Base-by-base conservation (phyloP, 2,329 filamentous ascomycete species). In the Pyrenochaeta sp. region DNA sequence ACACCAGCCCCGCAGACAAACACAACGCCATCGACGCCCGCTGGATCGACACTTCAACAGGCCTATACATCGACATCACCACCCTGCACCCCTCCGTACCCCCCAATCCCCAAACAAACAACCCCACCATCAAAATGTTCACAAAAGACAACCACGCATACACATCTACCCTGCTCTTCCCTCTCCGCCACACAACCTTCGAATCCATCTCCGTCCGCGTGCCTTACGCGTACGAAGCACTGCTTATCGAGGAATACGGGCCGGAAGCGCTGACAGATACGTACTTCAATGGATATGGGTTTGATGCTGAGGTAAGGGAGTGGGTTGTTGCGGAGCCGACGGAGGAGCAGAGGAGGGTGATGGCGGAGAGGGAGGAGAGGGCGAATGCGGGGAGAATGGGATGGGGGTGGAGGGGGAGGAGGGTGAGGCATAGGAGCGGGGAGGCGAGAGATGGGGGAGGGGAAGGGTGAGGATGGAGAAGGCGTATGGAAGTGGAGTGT, bases 61-160 rank as follows among this genome's bases (percentile, higher is more conserved):
- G 86, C 0, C 72, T 88, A 0, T 88, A 86, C 65, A 87, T 88
- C 64, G 86, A 88, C 67, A 86, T 88, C 58, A 88, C 86, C 0
- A 83, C 84, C 5, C 77, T 88, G 5, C 78, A 85, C 50, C 30
- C 55, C 12, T 78, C 78, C 81, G 86, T 2, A 46, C 6, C 45
- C 36, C 15, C 2, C 2, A 10, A 4, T 5, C 10, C 15, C 36
- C 13, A n/a, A n/a, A 19, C 36, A 19, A 10, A 81, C 86, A 2
- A 43, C 6, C 42, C 45, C 27, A 15, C 44, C 12, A 47, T 52
- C 2, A 49, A 61, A 13, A 58, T 73, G 32, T 72, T 66, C 75
- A 85, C 82, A 68, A 88, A 88, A 69, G 86, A 88, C 71, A 77
- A 75, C 8, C 86, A 88, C 66, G 73, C 78, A 34, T 88, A 85